These are phyloP conservation scores for Geotrichum candidum DNA, from an alignment of 1,139 yeast species.

Conservation along the genomic window DNA sequence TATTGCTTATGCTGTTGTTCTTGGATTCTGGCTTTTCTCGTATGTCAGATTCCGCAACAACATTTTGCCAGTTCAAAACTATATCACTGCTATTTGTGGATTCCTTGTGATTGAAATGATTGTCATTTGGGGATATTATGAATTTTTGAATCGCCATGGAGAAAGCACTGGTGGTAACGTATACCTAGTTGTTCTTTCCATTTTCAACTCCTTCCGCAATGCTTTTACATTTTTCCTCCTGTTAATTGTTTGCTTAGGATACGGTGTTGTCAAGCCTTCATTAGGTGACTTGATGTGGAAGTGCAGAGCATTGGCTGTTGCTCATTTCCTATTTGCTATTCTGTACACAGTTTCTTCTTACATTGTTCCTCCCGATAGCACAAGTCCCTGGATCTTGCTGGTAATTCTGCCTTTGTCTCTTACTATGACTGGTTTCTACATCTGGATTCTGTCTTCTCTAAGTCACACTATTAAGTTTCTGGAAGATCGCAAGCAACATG, in stretches of 20 bases:
- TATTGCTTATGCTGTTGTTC: slow-evolving; percentile 71
- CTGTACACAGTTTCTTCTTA: slow-evolving; percentile 67
- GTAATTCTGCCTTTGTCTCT: slow-evolving; percentile 62
- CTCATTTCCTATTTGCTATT: slow-evolving; percentile 64
- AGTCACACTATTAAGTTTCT: slow-evolving; percentile 67
- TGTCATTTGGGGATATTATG: slow-evolving; percentile 88
- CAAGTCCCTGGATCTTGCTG: slow-evolving; percentile 41
- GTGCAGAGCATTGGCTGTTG: slow-evolving; percentile 69
- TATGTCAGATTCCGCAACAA: slow-evolving; percentile 84
- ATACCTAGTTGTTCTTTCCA: slow-evolving; percentile 70
- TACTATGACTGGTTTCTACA: slow-evolving; percentile 66
- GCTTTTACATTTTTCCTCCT: slow-evolving; percentile 85
- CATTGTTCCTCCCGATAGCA: slow-evolving; percentile 45
- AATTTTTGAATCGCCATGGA: slow-evolving; percentile 64
- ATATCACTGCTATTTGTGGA: slow-evolving; percentile 76
- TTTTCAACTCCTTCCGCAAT: slow-evolving; percentile 73
- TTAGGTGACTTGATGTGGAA: slow-evolving; percentile 72
- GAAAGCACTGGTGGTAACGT: slow-evolving; percentile 57
- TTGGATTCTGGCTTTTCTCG: slow-evolving; percentile 78
- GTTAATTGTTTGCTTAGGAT: slow-evolving; percentile 81
- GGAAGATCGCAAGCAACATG: slow-evolving; percentile 82
- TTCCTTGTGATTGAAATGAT: slow-evolving; percentile 81
- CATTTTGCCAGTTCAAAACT: slow-evolving; percentile 83
- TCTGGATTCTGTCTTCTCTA: slow-evolving; percentile 66
- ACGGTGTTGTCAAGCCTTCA: slow-evolving; percentile 84